Evolutionary conservation across 2,329 filamentous ascomycete species (phyloP), one percentile per base, ranked within the genome.

Genomic region (Lojkania enalia): DNA sequence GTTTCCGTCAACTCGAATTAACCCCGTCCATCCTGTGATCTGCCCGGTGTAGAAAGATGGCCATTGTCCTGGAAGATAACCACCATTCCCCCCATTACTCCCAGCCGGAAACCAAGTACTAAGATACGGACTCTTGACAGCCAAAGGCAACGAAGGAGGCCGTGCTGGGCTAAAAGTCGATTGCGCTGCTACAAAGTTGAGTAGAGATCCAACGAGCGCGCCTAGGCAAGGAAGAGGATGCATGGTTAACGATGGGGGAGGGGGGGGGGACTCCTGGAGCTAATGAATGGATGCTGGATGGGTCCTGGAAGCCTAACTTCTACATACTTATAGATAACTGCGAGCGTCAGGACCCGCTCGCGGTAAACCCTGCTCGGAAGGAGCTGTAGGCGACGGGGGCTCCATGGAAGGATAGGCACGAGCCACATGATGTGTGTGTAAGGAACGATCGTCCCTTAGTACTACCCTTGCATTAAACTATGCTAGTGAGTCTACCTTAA

Each of bases 111-210:
- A 74, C 85, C 86, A 89, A 12, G 83, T 80, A 61, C 81, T 89
- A 13, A 91, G 70, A 55, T 91, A 92, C 0, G 88, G 88, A 7
- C 83, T 86, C 50, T 82, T 83, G 33, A 91, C 87, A 32, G 86
- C 86, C 23, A 92, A 69, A 11, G 88, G 87, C 20, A 87, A 75
- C 1, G 86, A 78, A 13, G 86, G 86, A 31, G 85, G 85, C 5
- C 83, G 77, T 25, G 81, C 78, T 23, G 85, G 85, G 25, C 71
- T 75, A 61, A 87, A 88, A 1, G 75, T 81, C 7, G 83, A 86
- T 21, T 53, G 43, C 18, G 47, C 42, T 31, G 44, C 40, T 25
- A 41, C 40, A 5, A 51, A 32, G 37, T 38, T 43, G 30, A 42
- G 29, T 9, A 65, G 31, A 16, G 64, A 42, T 35, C 35, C 42